phyloP scores from a whole-genome alignment of 2,329 filamentous ascomycete genomes.

The Diplodia mutila region DNA sequence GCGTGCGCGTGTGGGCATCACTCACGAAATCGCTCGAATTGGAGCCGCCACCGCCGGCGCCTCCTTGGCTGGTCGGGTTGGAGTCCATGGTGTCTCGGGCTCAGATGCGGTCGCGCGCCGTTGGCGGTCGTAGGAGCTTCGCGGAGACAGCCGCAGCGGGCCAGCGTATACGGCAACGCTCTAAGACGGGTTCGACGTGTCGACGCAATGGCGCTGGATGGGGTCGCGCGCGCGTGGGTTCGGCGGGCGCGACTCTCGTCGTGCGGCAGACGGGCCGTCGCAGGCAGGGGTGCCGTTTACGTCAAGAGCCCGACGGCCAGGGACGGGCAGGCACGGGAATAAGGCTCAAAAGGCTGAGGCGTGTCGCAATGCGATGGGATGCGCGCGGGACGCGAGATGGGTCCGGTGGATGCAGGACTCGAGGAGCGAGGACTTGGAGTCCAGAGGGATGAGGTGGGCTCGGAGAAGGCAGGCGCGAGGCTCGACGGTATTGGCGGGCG shows the following conservation, averaged over 20 bases:
- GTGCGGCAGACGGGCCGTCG: slow-evolving; percentile 24
- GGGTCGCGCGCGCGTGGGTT: background rate
- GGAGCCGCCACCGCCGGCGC: slow-evolving; percentile 53
- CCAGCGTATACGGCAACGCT: slow-evolving; percentile 16
- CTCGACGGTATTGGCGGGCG: slow-evolving; percentile 19
- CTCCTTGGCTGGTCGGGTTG: slow-evolving; percentile 29
- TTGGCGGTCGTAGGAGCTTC: slow-evolving; percentile 18
- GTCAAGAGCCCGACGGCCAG: slow-evolving; percentile 23
- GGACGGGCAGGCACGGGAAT: slow-evolving; percentile 9
- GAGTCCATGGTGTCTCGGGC: slow-evolving; percentile 24
- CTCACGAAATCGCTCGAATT: slow-evolving; percentile 96
- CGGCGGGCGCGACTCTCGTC: slow-evolving; percentile 9
- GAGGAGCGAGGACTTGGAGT: slow-evolving; percentile 9
- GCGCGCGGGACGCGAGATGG: slow-evolving; percentile 19
- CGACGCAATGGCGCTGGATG: slow-evolving; percentile 15
- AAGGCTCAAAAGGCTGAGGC: slow-evolving; percentile 8
- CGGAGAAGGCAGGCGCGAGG: slow-evolving; percentile 20
- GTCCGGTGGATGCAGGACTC: slow-evolving; percentile 17
- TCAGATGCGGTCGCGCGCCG: slow-evolving; percentile 25
- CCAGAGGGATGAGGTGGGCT: slow-evolving; percentile 22
- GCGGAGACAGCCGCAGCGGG: background rate
- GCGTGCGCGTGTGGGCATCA: slow-evolving; percentile 36
- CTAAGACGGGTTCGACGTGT: background rate
- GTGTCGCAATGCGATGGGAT: slow-evolving; percentile 20
- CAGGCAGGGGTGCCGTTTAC: slow-evolving; percentile 25